These are phyloP conservation scores for Albugo laibachii DNA, from an alignment of 352 stramenopile genomes.

Conservation along the genomic window DNA sequence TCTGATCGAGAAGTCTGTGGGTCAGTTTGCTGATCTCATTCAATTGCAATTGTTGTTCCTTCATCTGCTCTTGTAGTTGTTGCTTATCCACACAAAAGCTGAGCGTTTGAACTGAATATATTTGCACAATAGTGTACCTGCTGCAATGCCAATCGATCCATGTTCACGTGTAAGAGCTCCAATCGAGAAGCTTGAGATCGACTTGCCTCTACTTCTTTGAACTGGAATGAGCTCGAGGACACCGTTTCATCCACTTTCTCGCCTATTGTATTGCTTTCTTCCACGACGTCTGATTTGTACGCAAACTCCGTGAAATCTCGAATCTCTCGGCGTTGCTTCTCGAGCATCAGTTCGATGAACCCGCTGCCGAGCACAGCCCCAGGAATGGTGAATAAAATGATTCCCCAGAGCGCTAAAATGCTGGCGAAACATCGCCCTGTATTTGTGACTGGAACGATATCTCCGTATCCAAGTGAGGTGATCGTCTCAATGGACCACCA, in stretches of 20 bases:
- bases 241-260: no score
- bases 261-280: no score
- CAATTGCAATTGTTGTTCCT: slow-evolving; percentile 29
- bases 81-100: slow-evolving; percentile 8
- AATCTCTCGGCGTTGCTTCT: slow-evolving; percentile 47
- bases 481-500: slow-evolving; percentile 74
- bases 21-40: slow-evolving; percentile 25
- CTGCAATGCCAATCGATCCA: slow-evolving; percentile 12
- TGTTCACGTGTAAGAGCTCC: slow-evolving; percentile 11
- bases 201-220: no score
- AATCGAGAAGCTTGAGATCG: slow-evolving; percentile 2
- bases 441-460: slow-evolving; percentile 61
- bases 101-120: slow-evolving; percentile 5
- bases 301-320: slow-evolving; percentile 3
- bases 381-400: slow-evolving; percentile 72
- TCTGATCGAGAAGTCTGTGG: slow-evolving; percentile 6
- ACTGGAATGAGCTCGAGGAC: no score
- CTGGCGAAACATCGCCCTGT: slow-evolving; percentile 48
- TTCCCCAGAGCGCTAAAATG: slow-evolving; percentile 61
- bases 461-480: slow-evolving; percentile 69
- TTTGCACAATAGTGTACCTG: slow-evolving; percentile 16
- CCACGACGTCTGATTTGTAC: no score
- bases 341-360: slow-evolving; percentile 73
- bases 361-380: slow-evolving; percentile 58
- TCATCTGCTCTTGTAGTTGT: slow-evolving; percentile 30